Conservation (phyloP, 345 rosid genomes). For the Linum usitatissimum region DNA sequence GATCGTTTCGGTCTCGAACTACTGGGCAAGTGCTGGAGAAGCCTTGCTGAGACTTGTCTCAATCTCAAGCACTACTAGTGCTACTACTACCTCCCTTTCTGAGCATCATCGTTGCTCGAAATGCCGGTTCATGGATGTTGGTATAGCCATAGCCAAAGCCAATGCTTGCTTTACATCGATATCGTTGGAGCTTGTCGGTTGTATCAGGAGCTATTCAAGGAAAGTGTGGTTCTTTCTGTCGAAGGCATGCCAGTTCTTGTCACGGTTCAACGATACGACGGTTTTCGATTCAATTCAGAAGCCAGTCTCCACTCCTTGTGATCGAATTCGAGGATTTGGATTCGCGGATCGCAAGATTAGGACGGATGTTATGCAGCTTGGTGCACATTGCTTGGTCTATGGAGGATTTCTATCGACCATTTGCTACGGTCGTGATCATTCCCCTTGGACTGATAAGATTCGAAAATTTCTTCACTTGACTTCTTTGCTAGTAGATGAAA, state of each 20-base stretch:
- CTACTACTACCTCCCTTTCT: conserved; percentile 10
- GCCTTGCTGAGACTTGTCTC: conserved; percentile 36
- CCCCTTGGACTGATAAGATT: not conserved
- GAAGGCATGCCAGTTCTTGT: conserved; percentile 30
- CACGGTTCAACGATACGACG: conserved; percentile 30
- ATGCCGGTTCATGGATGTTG: conserved; percentile 32
- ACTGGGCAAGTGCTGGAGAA: conserved; percentile 67
- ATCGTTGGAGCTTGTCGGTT: conserved; percentile 26
- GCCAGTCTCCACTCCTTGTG: not conserved
- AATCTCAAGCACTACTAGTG: conserved; percentile 20
- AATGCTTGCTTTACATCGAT: conserved; percentile 23
- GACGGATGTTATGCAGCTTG: conserved; percentile 30
- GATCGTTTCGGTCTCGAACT: conserved; percentile 40
- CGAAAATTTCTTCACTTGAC: not conserved
- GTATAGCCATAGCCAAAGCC: conserved; percentile 10
- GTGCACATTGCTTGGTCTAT: conserved; percentile 50
- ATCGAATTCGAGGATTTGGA: conserved; percentile 6
- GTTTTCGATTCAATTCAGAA: conserved; percentile 30
- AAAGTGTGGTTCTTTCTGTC: conserved; percentile 42
- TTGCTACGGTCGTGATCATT: conserved; percentile 29
- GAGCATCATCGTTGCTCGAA: conserved; percentile 25
- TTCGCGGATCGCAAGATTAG: conserved; percentile 17
- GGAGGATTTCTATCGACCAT: conserved; percentile 34
- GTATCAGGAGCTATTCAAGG: conserved; percentile 25
- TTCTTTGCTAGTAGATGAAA: not conserved